These are phyloP conservation scores for Termitomyces titanicus DNA, from an alignment of 768 basidiomycete genomes.

Conservation along the genomic window DNA sequence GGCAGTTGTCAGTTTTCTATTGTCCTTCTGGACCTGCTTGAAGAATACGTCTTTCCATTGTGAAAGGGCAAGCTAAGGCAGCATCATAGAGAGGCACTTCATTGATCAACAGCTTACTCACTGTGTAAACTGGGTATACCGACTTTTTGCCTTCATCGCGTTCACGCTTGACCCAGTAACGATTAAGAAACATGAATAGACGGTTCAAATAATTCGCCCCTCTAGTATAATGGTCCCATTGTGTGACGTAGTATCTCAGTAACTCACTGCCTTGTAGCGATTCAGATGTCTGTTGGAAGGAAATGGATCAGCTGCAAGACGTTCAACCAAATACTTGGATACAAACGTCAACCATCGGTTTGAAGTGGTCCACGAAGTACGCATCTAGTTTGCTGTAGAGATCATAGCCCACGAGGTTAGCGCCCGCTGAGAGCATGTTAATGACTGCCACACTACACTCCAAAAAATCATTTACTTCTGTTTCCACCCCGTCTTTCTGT, in stretches of 20 bases:
- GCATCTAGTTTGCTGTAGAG: slow-evolving; percentile 89
- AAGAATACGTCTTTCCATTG: slow-evolving; percentile 97
- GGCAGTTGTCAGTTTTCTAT: slow-evolving; percentile 80
- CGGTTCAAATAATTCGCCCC: slow-evolving; percentile 97
- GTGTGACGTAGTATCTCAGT: slow-evolving; percentile 84
- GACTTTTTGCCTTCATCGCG: slow-evolving; percentile 96
- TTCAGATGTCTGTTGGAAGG: slow-evolving; percentile 63
- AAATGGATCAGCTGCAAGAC: neutral
- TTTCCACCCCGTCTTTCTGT: slow-evolving; percentile 59
- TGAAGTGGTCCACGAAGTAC: slow-evolving; percentile 87
- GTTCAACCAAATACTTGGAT: neutral
- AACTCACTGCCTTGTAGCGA: slow-evolving; percentile 82
- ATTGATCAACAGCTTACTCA: slow-evolving; percentile 35
- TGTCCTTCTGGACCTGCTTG: slow-evolving; percentile 74
- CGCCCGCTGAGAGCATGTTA: slow-evolving; percentile 58
- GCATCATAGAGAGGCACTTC: neutral
- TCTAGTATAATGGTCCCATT: slow-evolving; percentile 97
- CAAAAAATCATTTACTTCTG: slow-evolving; percentile 50
- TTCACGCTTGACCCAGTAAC: slow-evolving; percentile 99
- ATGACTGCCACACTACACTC: slow-evolving; percentile 3
- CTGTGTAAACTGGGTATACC: slow-evolving; percentile 95
- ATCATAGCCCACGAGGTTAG: slow-evolving; percentile 97
- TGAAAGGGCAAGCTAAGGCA: slow-evolving; percentile 79
- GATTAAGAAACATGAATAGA: slow-evolving; percentile 94
- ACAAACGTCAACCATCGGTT: slow-evolving; percentile 52